Percentiles rank a stretch among this genome's conserved stretches.
Evolutionary conservation across 257 asterid species (phyloP).

Genomic region (Voacanga thouarsii): DNA sequence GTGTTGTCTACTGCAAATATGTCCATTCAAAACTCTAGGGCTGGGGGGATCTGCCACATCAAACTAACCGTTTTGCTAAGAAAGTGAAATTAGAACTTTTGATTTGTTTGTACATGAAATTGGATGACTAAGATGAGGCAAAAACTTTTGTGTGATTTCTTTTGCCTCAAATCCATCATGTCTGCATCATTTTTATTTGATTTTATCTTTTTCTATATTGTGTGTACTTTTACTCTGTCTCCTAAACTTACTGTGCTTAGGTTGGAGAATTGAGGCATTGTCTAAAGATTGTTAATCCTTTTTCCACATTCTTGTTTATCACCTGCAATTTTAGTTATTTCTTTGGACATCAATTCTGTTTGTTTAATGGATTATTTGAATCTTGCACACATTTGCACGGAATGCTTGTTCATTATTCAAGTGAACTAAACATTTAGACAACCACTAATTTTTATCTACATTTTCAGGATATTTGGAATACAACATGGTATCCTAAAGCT

Average conservation of each 20-base stretch:
- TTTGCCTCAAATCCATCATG: no score
- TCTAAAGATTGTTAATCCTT: neutral
- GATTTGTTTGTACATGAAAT: neutral
- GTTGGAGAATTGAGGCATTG: neutral
- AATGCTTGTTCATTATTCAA: neutral
- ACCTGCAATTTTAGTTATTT: slow-evolving; percentile 1
- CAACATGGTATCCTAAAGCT: slow-evolving; percentile 96
- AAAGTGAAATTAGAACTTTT: neutral
- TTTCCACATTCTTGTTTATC: neutral
- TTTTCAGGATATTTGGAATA: slow-evolving; percentile 83
- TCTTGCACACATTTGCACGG: neutral
- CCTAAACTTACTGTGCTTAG: neutral
- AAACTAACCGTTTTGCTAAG: neutral
- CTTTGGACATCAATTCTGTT: neutral
- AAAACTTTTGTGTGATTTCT: neutral
- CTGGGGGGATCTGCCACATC: neutral
- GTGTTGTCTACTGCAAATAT: neutral
- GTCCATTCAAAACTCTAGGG: neutral
- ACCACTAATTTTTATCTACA: slow-evolving; percentile 19
- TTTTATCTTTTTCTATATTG: neutral
- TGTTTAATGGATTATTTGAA: neutral
- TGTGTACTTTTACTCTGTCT: neutral
- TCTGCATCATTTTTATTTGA: neutral
- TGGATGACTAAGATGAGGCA: neutral
- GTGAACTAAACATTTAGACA: slow-evolving; percentile 1